phyloP scores from a whole-genome alignment of 129 eudicot genomes.

The Centrapalus pauciflorus region DNA sequence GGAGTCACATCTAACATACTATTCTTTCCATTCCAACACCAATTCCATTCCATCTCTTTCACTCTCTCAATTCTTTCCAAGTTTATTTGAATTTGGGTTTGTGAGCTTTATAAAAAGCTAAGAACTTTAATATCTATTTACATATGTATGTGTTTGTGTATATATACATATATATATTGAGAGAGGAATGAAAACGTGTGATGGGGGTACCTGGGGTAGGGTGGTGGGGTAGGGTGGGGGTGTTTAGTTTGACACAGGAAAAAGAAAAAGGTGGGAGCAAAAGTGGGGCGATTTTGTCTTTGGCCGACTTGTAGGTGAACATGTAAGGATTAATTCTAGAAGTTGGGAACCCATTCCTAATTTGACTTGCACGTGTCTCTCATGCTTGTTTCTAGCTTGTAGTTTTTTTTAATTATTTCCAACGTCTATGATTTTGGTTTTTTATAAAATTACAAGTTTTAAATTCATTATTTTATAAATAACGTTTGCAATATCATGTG shows the following conservation, averaged over 20 bases:
- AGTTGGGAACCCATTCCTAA: neutral
- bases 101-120: constrained; percentile 1
- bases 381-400: constrained; percentile 8
- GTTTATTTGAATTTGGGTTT: constrained; percentile 2
- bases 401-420: neutral
- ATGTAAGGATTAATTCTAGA: constrained; percentile 27
- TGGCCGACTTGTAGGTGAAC: constrained; percentile 20
- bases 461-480: too few relatives aligned
- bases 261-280: neutral
- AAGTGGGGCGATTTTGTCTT: neutral
- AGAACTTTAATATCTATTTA: neutral
- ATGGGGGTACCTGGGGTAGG: neutral
- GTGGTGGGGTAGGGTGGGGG: constrained; percentile 12
- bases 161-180: too few relatives aligned
- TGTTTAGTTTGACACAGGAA: constrained; percentile 11
- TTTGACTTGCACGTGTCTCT: constrained; percentile 26
- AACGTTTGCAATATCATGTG: too few relatives aligned
- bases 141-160: neutral
- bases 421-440: too few relatives aligned
- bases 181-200: neutral
- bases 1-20: constrained; percentile 18
- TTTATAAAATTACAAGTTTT: too few relatives aligned
- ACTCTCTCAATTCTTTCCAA: neutral
- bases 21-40: constrained; percentile 17
- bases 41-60: constrained; percentile 33